phyloP scores from a whole-genome alignment of 192 early-diverging fungal species.

The Coemansia sp. region DNA sequence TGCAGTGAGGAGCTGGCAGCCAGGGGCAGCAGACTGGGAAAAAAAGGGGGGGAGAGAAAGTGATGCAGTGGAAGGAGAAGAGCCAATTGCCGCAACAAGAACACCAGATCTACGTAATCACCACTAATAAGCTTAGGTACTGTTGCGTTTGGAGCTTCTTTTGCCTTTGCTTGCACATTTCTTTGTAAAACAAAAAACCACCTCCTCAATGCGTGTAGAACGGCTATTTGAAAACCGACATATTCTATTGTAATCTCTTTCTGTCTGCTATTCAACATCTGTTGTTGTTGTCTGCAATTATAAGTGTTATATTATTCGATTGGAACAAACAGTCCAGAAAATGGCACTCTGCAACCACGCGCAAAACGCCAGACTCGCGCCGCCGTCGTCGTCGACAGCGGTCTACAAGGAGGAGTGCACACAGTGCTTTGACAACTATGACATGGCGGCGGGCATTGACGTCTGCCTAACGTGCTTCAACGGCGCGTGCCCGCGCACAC shows the following conservation, averaged over 20 bases:
- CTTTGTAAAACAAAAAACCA: not conserved
- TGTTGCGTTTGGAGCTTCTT: not conserved
- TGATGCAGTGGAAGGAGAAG: not conserved
- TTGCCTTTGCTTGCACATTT: not conserved
- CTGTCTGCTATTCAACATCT: too few species aligned
- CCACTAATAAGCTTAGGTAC: too few species aligned
- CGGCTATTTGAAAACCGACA: too few species aligned
- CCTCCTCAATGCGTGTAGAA: too few species aligned
- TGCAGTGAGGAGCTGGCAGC: too few species aligned
- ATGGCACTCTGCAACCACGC: conserved; percentile 45
- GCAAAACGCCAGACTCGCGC: conserved; percentile 19
- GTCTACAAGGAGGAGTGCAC: conserved; percentile 95
- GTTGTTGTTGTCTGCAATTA: not conserved
- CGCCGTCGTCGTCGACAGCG: conserved; percentile 37
- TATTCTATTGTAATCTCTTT: too few species aligned
- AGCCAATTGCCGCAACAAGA: not conserved
- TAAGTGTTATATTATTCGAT: not conserved
- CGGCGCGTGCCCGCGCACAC: conserved; percentile 71
- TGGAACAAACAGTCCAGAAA: not conserved
- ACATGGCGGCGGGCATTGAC: conserved; percentile 76
- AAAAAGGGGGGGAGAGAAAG: too few species aligned
- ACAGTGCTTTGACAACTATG: conserved; percentile 84
- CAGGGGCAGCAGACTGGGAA: too few species aligned
- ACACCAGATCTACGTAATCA: not conserved
- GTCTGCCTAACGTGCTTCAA: conserved; percentile 96